Conservation (phyloP, 2,329 filamentous ascomycete species). For the Pyricularia sp. region DNA sequence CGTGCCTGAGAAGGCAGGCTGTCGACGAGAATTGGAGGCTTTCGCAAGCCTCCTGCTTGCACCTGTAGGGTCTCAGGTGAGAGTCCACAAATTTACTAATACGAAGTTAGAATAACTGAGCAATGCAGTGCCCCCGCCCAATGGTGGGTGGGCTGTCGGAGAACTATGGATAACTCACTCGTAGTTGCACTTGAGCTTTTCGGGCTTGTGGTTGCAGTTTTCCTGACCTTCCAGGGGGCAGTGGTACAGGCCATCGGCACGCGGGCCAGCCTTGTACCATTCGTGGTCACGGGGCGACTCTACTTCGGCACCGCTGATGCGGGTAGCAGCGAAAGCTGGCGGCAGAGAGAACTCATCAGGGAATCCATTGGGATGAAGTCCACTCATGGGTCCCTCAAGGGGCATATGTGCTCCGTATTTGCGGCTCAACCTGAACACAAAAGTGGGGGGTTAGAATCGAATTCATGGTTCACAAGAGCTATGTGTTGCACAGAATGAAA, state of each 20-base stretch:
- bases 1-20: constrained; percentile 86
- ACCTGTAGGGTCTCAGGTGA: constrained; percentile 91
- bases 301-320: not conserved
- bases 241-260: constrained; percentile 77
- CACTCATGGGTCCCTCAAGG: constrained; percentile 4
- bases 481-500: constrained; percentile 2
- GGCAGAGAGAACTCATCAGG: constrained; percentile 26
- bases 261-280: constrained; percentile 57
- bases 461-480: not conserved
- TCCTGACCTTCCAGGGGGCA: constrained; percentile 73
- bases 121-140: not conserved
- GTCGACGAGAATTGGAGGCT: constrained; percentile 90
- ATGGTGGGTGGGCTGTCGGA: constrained; percentile 10
- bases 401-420: constrained; percentile 21
- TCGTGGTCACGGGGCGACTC: constrained; percentile 52
- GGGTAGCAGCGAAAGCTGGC: constrained; percentile 23
- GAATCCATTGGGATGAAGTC: constrained; percentile 21
- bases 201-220: constrained; percentile 78
- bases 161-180: constrained; percentile 58
- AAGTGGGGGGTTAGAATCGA: not conserved
- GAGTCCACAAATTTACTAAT: constrained; percentile 92
- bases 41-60: constrained; percentile 76
- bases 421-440: constrained; percentile 23
- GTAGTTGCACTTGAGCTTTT: constrained; percentile 98
- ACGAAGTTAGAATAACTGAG: constrained; percentile 10